These are phyloP conservation scores for Penicillium desertorum DNA, from an alignment of 495 filamentous ascomycete species.

Conservation along the genomic window DNA sequence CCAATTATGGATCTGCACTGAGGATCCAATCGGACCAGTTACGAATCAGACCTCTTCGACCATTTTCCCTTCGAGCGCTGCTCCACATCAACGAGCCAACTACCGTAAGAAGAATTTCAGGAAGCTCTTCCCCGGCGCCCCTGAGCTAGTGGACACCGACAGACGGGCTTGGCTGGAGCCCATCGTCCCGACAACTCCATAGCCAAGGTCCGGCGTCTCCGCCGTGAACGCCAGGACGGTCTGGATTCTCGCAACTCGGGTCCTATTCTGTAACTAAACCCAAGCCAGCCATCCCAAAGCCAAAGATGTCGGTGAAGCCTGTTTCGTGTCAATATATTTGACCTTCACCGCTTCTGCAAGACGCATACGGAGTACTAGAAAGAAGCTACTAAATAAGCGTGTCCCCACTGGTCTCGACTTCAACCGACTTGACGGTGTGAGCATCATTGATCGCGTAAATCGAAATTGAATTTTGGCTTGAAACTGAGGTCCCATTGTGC, in stretches of 20 bases:
- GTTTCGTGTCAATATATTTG: slow-evolving; percentile 11
- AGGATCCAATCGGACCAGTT: slow-evolving; percentile 25
- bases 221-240: slow-evolving; percentile 23
- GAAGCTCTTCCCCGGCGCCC: slow-evolving; percentile 34
- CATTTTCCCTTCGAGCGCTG: slow-evolving; percentile 3
- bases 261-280: background rate
- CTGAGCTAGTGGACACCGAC: slow-evolving; percentile 31
- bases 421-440: slow-evolving; percentile 7
- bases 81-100: slow-evolving; percentile 17
- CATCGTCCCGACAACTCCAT: slow-evolving; percentile 33
- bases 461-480: background rate
- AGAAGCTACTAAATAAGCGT: slow-evolving; percentile 3
- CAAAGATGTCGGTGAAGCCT: slow-evolving; percentile 18
- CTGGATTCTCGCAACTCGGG: slow-evolving; percentile 22
- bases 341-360: slow-evolving; percentile 23
- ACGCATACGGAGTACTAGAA: background rate
- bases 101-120: slow-evolving; percentile 28
- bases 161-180: slow-evolving; percentile 22
- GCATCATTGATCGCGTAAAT: slow-evolving; percentile 4
- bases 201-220: slow-evolving; percentile 11
- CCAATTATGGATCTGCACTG: slow-evolving; percentile 32
- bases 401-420: slow-evolving; percentile 11
- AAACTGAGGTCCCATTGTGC: slow-evolving; percentile 23
- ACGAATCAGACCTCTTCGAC: slow-evolving; percentile 17
- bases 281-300: slow-evolving; percentile 3